Percentiles rank a stretch among this genome's conserved stretches.
phyloP scores from a whole-genome alignment of 768 basidiomycete species.

The Zangia roseola region DNA sequence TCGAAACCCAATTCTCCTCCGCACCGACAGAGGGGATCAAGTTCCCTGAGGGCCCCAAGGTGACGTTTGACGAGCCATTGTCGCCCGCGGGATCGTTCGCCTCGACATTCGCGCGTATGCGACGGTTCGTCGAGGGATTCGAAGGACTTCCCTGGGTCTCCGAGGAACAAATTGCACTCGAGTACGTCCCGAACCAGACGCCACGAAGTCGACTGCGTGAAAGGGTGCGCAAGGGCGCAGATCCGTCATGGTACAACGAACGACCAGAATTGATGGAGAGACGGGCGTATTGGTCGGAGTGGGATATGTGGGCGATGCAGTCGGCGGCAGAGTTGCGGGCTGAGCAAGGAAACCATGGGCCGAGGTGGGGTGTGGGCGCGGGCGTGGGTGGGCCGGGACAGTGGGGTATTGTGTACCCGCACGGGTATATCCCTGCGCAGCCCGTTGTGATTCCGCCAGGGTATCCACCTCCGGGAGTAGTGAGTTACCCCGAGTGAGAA shows the following conservation, averaged over 20 bases:
- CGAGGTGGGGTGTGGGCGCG: background rate
- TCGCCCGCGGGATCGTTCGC: slow-evolving; percentile 3
- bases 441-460: slow-evolving; percentile 19
- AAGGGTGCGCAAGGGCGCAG: slow-evolving; percentile 11
- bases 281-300: slow-evolving; percentile 15
- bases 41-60: background rate
- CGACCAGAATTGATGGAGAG: slow-evolving; percentile 5
- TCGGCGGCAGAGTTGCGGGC: slow-evolving; percentile 13
- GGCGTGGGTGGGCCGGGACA: background rate
- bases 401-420: slow-evolving; percentile 17
- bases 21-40: background rate
- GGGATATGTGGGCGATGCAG: slow-evolving; percentile 28
- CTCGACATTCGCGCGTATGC: slow-evolving; percentile 36
- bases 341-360: background rate
- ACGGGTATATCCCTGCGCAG: slow-evolving; percentile 21
- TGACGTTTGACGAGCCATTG: background rate
- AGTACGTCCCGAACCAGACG: slow-evolving; percentile 40
- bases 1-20: background rate
- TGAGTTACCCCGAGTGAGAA: background rate
- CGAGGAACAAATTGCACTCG: slow-evolving; percentile 39
- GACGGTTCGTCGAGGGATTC: slow-evolving; percentile 35
- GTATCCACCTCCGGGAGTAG: slow-evolving; percentile 8
- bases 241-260: slow-evolving; percentile 31
- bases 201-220: slow-evolving; percentile 18
- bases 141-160: slow-evolving; percentile 46